A percentile compares a stretch with the other conserved stretches of the same genome.
These are phyloP conservation scores for Penicillium sclerotiorum DNA, from an alignment of 2,329 filamentous ascomycete species.

Conservation along the genomic window DNA sequence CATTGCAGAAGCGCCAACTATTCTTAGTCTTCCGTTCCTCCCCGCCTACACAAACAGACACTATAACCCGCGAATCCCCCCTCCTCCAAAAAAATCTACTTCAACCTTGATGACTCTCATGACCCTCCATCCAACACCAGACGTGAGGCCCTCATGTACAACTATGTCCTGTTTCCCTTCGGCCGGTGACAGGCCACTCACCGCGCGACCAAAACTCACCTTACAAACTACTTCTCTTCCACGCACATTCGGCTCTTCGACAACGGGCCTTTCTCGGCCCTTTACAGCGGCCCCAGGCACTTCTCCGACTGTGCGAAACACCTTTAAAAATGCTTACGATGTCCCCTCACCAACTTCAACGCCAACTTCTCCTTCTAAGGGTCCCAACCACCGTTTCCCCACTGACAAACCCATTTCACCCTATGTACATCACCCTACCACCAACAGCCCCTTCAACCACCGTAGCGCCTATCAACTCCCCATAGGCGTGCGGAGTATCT, in stretches of 20 bases:
- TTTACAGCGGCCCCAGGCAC: slow-evolving; percentile 51
- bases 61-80: slow-evolving; percentile 6
- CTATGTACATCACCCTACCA: slow-evolving; percentile 23
- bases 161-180: slow-evolving; percentile 25
- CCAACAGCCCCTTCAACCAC: slow-evolving; percentile 16
- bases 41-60: neutral
- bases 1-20: slow-evolving; percentile 5
- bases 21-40: neutral
- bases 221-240: slow-evolving; percentile 59
- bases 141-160: slow-evolving; percentile 8
- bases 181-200: slow-evolving; percentile 20
- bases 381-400: slow-evolving; percentile 27
- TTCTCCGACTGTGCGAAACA: slow-evolving; percentile 64
- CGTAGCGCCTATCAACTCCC: slow-evolving; percentile 45
- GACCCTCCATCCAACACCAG: slow-evolving; percentile 15
- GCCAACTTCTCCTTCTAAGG: slow-evolving; percentile 38
- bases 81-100: neutral
- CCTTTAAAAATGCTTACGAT: slow-evolving; percentile 63
- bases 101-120: slow-evolving; percentile 4
- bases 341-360: slow-evolving; percentile 42
- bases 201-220: slow-evolving; percentile 60
- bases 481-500: slow-evolving; percentile 49
- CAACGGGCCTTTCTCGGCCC: slow-evolving; percentile 56
- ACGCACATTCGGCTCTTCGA: slow-evolving; percentile 57
- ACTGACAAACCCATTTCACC: slow-evolving; percentile 33